Evolutionary conservation across 83 land plant species (phyloP).

Genomic region (Picea abies): DNA sequence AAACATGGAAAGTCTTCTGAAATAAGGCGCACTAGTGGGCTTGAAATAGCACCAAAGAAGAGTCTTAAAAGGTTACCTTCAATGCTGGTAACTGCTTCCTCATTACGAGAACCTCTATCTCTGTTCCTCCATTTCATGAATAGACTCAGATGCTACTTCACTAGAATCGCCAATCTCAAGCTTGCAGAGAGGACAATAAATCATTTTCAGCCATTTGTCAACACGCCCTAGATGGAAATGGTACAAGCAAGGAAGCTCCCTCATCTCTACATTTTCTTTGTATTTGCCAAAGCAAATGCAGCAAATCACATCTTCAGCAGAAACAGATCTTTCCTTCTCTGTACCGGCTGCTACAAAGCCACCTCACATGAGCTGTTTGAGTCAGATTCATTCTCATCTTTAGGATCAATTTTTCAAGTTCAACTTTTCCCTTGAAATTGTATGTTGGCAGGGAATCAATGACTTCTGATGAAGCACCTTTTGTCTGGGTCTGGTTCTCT

Average conservation of each 20-base stretch:
- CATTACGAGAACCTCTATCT: too few relatives aligned
- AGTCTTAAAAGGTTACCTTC: too few relatives aligned
- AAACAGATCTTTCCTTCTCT: conserved; percentile 62
- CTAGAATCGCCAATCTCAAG: too few relatives aligned
- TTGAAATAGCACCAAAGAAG: too few relatives aligned
- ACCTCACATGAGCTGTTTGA: conserved; percentile 47
- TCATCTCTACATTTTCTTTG: conserved; percentile 39
- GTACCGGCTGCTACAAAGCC: conserved; percentile 28
- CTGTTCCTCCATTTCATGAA: too few relatives aligned
- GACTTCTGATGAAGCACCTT: conserved; percentile 72
- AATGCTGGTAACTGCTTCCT: too few relatives aligned
- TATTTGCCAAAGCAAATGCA: conserved; percentile 62
- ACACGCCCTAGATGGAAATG: conserved; percentile 5
- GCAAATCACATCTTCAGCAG: conserved; percentile 83
- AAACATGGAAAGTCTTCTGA: too few relatives aligned
- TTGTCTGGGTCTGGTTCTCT: conserved; percentile 44
- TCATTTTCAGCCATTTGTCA: too few relatives aligned
- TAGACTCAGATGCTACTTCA: too few relatives aligned
- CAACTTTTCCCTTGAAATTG: conserved; percentile 64
- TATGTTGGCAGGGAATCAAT: conserved; percentile 72
- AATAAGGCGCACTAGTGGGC: too few relatives aligned
- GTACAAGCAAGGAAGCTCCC: conserved; percentile 55
- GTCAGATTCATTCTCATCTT: conserved; percentile 52
- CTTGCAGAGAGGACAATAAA: too few relatives aligned
- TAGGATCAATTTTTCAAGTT: conserved; percentile 11